Evolutionary conservation across 2,329 filamentous ascomycete species (phyloP).

Genomic region (Geosmithia putterillii): DNA sequence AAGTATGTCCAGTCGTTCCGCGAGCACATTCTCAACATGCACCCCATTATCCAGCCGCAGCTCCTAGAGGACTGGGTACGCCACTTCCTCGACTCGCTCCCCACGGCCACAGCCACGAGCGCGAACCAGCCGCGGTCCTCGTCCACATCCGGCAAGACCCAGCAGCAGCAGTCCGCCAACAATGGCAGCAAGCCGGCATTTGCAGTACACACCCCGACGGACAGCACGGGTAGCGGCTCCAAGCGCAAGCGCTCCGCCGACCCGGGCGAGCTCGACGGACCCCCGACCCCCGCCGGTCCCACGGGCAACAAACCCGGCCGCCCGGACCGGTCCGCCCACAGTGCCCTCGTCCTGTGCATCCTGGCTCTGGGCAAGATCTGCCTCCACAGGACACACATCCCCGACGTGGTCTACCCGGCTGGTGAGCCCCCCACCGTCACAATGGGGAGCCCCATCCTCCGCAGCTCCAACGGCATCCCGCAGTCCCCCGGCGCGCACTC

Average conservation of each 20-base stretch:
- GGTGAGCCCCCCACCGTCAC: no score
- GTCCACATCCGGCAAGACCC: no score
- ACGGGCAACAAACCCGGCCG: constrained; percentile 33
- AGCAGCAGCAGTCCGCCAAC: constrained; percentile 7
- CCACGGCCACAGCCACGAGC: no score
- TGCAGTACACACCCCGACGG: constrained; percentile 15
- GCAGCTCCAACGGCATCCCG: no score
- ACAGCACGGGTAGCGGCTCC: constrained; percentile 17
- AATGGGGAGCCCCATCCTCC: constrained; percentile 39
- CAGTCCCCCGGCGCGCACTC: no score
- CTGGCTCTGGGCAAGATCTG: constrained; percentile 83
- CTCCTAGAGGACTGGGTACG: constrained; percentile 40
- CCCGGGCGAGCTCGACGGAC: constrained; percentile 17
- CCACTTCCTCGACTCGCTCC: constrained; percentile 37
- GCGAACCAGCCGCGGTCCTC: no score
- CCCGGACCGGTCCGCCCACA: constrained; percentile 58
- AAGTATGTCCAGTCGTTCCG: constrained; percentile 45
- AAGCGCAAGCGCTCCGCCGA: constrained; percentile 47
- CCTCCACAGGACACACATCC: constrained; percentile 37
- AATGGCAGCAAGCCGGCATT: constrained; percentile 18
- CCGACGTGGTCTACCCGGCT: constrained; percentile 39
- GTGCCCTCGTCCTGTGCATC: constrained; percentile 70
- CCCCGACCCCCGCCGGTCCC: constrained; percentile 14
- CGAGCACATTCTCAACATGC: constrained; percentile 51
- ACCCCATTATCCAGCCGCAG: constrained; percentile 45